Percentiles rank a stretch among this genome's conserved stretches.
phyloP scores from a whole-genome alignment of 768 basidiomycete genomes.

The Psilocybe azurescens region DNA sequence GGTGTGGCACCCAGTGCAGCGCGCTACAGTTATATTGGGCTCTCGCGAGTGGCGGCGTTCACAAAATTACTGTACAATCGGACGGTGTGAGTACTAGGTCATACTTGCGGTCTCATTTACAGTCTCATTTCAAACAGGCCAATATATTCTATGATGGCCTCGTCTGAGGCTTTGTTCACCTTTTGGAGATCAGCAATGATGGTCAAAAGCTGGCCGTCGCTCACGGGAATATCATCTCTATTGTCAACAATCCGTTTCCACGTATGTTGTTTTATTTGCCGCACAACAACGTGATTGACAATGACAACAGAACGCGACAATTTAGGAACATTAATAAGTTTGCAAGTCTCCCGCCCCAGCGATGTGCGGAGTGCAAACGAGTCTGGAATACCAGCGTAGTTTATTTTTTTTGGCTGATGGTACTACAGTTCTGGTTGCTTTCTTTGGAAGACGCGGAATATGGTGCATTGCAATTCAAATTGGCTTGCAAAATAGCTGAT shows the following conservation, averaged over 20 bases:
- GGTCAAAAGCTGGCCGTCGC: neutral
- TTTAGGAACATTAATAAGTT: neutral
- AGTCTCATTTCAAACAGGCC: neutral
- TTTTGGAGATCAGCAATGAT: neutral
- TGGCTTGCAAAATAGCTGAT: no score
- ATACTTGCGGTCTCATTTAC: neutral
- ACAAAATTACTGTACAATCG: neutral
- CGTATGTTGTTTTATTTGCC: neutral
- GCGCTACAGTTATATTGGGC: neutral
- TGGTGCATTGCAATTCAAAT: neutral
- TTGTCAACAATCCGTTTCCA: slow-evolving; percentile 4
- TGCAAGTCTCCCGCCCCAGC: neutral
- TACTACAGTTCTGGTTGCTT: neutral
- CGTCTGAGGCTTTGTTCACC: slow-evolving; percentile 1
- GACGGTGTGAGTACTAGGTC: neutral
- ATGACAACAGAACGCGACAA: neutral
- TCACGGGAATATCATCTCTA: neutral
- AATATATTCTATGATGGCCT: neutral
- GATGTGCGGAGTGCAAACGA: neutral
- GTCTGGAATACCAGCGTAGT: neutral
- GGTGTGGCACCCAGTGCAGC: slow-evolving; percentile 7
- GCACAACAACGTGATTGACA: no score
- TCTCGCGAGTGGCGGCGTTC: neutral
- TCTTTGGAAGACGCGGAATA: neutral
- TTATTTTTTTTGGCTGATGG: neutral